These are phyloP conservation scores for Moesziomyces aphidis DNA, from an alignment of 1,284 basidiomycete species.

Conservation along the genomic window DNA sequence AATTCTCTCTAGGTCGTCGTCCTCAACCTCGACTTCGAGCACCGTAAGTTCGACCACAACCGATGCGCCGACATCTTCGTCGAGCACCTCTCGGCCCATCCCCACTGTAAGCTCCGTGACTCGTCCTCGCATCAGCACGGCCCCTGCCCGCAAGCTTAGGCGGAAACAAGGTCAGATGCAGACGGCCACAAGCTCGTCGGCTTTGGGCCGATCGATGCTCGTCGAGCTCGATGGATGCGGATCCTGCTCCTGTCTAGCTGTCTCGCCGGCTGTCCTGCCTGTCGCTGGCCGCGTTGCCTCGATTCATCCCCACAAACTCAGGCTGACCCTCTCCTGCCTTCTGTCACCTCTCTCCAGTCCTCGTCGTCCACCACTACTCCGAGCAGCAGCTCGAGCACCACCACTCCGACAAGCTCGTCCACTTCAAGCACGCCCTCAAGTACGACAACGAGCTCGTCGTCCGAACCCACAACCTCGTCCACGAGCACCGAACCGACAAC, in stretches of 20 bases:
- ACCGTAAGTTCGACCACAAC: conserved; percentile 46
- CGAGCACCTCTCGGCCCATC: conserved; percentile 22
- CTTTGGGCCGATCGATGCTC: conserved; percentile 2
- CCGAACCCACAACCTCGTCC: conserved; percentile 4
- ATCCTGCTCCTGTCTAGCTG: conserved; percentile 1
- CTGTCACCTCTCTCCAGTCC: conserved; percentile 8
- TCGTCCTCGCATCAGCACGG: conserved; percentile 24
- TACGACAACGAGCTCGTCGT: conserved; percentile 11
- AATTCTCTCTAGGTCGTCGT: conserved; percentile 3
- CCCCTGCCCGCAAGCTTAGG: conserved; percentile 23
- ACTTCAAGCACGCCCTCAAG: conserved; percentile 5
- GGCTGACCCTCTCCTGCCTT: not conserved
- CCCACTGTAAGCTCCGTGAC: conserved; percentile 35
- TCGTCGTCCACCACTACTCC: conserved; percentile 14
- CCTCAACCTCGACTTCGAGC: conserved; percentile 25
- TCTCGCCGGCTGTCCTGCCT: not conserved
- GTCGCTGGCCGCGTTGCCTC: not conserved
- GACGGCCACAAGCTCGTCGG: conserved; percentile 1
- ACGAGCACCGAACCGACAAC: conserved; percentile 16
- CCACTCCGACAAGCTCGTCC: conserved; percentile 13
- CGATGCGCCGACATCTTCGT: conserved; percentile 11
- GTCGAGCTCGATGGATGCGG: conserved; percentile 1
- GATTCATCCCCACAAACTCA: not conserved
- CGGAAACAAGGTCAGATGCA: conserved; percentile 29
- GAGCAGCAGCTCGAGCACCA: conserved; percentile 12